Conservation (phyloP, 352 stramenopile species). For the Pythium plurisporium region DNA sequence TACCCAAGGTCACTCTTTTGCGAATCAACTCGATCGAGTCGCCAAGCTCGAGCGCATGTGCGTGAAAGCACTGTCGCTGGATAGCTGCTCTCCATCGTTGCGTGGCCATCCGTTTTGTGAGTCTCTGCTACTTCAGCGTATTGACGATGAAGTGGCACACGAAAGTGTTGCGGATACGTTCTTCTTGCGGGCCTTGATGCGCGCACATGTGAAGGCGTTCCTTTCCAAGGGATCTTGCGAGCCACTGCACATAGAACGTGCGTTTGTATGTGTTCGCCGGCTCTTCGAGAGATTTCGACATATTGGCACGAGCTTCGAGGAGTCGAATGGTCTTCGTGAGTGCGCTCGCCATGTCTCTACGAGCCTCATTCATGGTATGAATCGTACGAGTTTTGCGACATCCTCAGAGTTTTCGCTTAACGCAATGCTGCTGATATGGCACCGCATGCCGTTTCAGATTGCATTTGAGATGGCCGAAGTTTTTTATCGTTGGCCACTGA, state of each 20-base stretch:
- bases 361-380: no score
- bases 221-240: slow-evolving; percentile 26
- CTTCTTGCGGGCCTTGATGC: slow-evolving; percentile 45
- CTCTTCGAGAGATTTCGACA: slow-evolving; percentile 36
- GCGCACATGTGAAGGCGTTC: slow-evolving; percentile 46
- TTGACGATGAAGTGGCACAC: slow-evolving; percentile 39
- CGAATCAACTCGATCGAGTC: slow-evolving; percentile 32
- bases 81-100: slow-evolving; percentile 37
- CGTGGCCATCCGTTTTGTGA: slow-evolving; percentile 45
- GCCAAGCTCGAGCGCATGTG: slow-evolving; percentile 64
- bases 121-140: slow-evolving; percentile 49
- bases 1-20: slow-evolving; percentile 37
- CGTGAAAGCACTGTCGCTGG: slow-evolving; percentile 45
- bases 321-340: background rate
- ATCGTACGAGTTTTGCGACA: no score
- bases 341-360: no score
- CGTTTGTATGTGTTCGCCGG: slow-evolving; percentile 21
- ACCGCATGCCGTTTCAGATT: slow-evolving; percentile 50
- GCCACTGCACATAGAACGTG: slow-evolving; percentile 31
- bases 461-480: slow-evolving; percentile 64
- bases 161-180: slow-evolving; percentile 41
- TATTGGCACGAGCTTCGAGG: background rate
- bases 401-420: slow-evolving; percentile 5
- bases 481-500: slow-evolving; percentile 33
- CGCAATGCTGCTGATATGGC: slow-evolving; percentile 46